These are phyloP conservation scores for Chaetomium olivaceum DNA, from an alignment of 2,329 filamentous ascomycete species.

Conservation along the genomic window DNA sequence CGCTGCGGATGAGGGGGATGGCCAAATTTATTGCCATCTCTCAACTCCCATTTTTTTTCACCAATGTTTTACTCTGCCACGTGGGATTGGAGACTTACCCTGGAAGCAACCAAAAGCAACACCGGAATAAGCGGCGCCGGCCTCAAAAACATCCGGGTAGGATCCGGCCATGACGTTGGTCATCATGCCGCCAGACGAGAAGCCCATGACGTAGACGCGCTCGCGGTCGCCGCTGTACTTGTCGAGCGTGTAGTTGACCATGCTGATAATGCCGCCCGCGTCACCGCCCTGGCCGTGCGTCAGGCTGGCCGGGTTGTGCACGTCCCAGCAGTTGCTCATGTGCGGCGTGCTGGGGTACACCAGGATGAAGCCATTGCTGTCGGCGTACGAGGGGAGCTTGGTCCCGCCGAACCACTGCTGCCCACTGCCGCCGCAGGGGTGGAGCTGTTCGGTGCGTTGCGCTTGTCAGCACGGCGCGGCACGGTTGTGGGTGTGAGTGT, in stretches of 20 bases:
- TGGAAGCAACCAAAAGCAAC: constrained; percentile 34
- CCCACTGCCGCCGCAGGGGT: constrained; percentile 50
- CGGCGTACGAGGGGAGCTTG: constrained; percentile 45
- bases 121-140: constrained; percentile 38
- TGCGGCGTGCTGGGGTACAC: constrained; percentile 53
- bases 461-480: neutral
- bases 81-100: constrained; percentile 18
- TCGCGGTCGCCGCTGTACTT: constrained; percentile 48
- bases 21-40: neutral
- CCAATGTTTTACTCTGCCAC: neutral
- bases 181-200: constrained; percentile 44
- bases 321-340: constrained; percentile 53
- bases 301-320: constrained; percentile 46
- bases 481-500: neutral
- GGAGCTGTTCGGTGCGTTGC: constrained; percentile 33
- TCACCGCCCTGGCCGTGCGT: constrained; percentile 54
- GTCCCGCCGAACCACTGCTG: constrained; percentile 44
- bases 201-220: constrained; percentile 51
- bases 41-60: neutral
- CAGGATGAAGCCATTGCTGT: constrained; percentile 38
- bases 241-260: constrained; percentile 52
- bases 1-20: neutral
- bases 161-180: constrained; percentile 39
- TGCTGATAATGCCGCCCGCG: constrained; percentile 51
- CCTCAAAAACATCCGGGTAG: constrained; percentile 39